Evolutionary conservation across 768 basidiomycete genomes (phyloP), one percentile per base, ranked within the genome.

Genomic region (Leccinum broughii): DNA sequence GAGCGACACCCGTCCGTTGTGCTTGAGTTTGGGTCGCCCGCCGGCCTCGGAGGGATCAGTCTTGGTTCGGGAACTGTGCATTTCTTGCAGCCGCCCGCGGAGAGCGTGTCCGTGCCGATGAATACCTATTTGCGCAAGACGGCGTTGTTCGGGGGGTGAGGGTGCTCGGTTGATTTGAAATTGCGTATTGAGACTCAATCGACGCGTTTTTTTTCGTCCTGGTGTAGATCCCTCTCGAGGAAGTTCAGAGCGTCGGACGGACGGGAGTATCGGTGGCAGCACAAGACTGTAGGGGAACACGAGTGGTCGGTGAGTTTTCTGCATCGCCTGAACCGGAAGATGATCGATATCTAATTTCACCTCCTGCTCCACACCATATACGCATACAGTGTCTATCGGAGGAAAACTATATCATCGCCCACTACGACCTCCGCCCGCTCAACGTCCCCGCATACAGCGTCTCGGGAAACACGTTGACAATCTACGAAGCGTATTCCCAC

Each of bases 231-330:
- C 9, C 73, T 89, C 62, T 83, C 83, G 49, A 75, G 89, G 50
- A 89, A 88, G 71, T 92, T 91, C 63, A 75, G 72, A 51, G 88
- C 81, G 15, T 85, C 85, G 44, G 87, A 90, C 69, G 88, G 88
- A 35, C 78, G 78, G 28, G 88, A 90, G 66, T 90, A 90, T 64
- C 79, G 79, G 69, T 92, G 89, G 89, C 80, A 81, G 30, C 77
- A 84, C 72, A 79, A 79, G 32, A 77, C 76, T 44, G 71, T 80
- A 32, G 77, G 78, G 8, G 85, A 81, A 17, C 88, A 89, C 60
- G 88, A 90, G 74, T 92, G 89, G 89, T 79, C 88, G 69, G 89
- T 91, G 71, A 70, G 89, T 81, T 22, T n/a, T 49, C 28, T 54
- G 14, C 59, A 14, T 9, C 1, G 39, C 17, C 9, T 41, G 17